Evolutionary conservation across 768 basidiomycete species (phyloP).

Genomic region (Leucocoprinus leucothites): DNA sequence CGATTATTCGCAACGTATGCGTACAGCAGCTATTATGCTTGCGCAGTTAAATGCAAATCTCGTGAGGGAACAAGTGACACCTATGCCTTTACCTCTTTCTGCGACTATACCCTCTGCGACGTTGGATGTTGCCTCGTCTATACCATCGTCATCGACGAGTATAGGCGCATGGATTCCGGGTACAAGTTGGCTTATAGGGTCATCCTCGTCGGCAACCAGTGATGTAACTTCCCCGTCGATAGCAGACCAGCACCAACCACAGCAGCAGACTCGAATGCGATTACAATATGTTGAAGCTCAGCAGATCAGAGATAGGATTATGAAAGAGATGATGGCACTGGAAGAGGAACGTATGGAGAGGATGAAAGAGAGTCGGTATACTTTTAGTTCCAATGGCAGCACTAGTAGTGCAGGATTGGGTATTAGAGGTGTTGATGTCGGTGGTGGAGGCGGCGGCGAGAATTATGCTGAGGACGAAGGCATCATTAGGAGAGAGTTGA

Average conservation of each 20-base stretch:
- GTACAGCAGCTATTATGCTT: constrained; percentile 97
- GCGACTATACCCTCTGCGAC: constrained; percentile 10
- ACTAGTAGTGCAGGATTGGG: constrained; percentile 36
- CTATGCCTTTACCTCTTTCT: constrained; percentile 3
- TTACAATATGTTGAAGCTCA: constrained; percentile 82
- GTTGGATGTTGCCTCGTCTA: constrained; percentile 16
- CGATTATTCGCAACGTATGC: constrained; percentile 98
- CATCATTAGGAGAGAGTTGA: constrained; percentile 89
- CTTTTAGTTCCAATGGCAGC: constrained; percentile 60
- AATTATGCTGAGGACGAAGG: constrained; percentile 88
- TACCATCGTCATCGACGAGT: constrained; percentile 10
- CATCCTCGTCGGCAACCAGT: constrained; percentile 12
- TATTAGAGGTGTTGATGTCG: constrained; percentile 7
- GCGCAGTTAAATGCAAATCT: constrained; percentile 89
- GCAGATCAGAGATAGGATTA: constrained; percentile 91
- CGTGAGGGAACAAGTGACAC: constrained; percentile 39
- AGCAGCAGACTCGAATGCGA: constrained; percentile 41
- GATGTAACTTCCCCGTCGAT: too few species aligned
- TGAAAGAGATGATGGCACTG: constrained; percentile 96
- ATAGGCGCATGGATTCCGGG: constrained; percentile 49
- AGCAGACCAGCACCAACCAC: constrained; percentile 13
- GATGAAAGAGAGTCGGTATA: constrained; percentile 76
- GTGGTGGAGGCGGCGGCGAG: constrained; percentile 19
- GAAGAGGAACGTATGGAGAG: constrained; percentile 97
- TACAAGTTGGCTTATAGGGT: constrained; percentile 46